Evolutionary conservation across 352 stramenopile species (phyloP).

Genomic region (Albugo laibachii): DNA sequence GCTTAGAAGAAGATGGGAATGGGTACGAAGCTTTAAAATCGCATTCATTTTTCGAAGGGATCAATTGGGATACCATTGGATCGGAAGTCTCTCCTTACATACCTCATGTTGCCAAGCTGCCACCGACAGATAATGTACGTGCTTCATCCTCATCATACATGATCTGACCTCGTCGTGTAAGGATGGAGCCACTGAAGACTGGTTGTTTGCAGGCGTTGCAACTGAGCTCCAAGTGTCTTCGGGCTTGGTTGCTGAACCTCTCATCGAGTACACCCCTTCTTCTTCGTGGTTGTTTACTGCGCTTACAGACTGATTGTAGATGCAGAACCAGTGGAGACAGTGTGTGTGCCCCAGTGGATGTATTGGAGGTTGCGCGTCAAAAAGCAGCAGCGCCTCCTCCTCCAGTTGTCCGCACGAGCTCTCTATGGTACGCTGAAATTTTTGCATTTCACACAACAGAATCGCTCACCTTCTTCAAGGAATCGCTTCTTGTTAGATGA

Average conservation of each 20-base stretch:
- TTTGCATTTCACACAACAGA: not conserved
- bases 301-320: slow-evolving; percentile 9
- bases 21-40: slow-evolving; percentile 48
- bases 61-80: slow-evolving; percentile 45
- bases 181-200: slow-evolving; percentile 76
- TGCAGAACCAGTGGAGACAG: not conserved
- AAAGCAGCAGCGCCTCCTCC: slow-evolving; percentile 37
- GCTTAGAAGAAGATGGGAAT: slow-evolving; percentile 49
- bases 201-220: slow-evolving; percentile 71
- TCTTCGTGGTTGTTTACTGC: not conserved
- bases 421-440: slow-evolving; percentile 24
- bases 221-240: slow-evolving; percentile 77
- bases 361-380: slow-evolving; percentile 61
- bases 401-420: slow-evolving; percentile 45
- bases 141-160: not conserved
- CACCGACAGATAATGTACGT: slow-evolving; percentile 41
- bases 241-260: slow-evolving; percentile 41
- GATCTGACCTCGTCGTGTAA: slow-evolving; percentile 7
- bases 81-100: slow-evolving; percentile 30
- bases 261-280: slow-evolving; percentile 24
- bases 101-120: slow-evolving; percentile 30
- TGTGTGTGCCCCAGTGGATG: slow-evolving; percentile 17
- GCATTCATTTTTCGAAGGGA: slow-evolving; percentile 70
- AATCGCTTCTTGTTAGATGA: slow-evolving; percentile 76
- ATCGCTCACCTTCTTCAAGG: slow-evolving; percentile 4